These are phyloP conservation scores for Tricholoma saponaceum DNA, from an alignment of 768 basidiomycete genomes.

Conservation along the genomic window DNA sequence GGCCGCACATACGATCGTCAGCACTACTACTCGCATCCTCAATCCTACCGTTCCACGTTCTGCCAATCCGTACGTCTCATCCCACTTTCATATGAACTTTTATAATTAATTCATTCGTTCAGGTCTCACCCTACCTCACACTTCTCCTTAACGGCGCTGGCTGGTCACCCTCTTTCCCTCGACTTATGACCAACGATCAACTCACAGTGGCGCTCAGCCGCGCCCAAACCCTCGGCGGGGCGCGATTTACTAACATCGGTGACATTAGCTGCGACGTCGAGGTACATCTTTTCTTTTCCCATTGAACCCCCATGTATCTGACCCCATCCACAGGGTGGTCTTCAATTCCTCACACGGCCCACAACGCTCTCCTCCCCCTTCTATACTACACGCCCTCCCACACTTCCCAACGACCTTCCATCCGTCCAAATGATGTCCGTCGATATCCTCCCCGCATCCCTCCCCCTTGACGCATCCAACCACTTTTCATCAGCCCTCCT, in stretches of 20 bases:
- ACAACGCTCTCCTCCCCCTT: conserved; percentile 79
- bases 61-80: conserved; percentile 48
- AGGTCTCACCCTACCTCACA: conserved; percentile 85
- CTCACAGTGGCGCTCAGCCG: conserved; percentile 45
- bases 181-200: conserved; percentile 69
- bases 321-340: conserved; percentile 55
- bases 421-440: conserved; percentile 81
- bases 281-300: conserved; percentile 30
- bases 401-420: conserved; percentile 42
- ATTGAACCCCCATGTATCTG: neutral
- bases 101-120: neutral
- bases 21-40: conserved; percentile 73
- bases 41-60: conserved; percentile 64
- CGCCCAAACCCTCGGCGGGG: conserved; percentile 47
- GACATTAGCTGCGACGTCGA: conserved; percentile 91
- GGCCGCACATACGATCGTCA: conserved; percentile 55
- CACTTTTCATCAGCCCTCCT: conserved; percentile 67
- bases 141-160: conserved; percentile 85
- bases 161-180: conserved; percentile 76
- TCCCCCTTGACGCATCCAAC: conserved; percentile 77
- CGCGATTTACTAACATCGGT: conserved; percentile 67
- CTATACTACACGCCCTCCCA: conserved; percentile 45
- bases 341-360: conserved; percentile 75
- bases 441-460: conserved; percentile 84
- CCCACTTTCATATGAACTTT: neutral